Base-by-base conservation (phyloP, 305 asterid genomes). In the Andrographis paniculata region DNA sequence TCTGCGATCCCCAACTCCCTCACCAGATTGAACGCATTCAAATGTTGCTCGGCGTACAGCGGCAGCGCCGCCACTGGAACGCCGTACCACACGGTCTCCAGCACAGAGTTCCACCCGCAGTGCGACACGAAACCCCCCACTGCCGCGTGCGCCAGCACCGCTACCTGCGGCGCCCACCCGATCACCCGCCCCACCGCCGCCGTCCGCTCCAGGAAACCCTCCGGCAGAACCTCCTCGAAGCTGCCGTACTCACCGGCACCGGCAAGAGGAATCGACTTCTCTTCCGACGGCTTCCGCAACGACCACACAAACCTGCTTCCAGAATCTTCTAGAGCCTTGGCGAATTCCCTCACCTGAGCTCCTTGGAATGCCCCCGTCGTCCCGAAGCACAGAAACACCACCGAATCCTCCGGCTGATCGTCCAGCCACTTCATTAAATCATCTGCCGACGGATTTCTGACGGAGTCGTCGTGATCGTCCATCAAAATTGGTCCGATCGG, bases 41-140 rank as follows among this genome's bases (percentile, higher is more conserved):
- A 1, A 51, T 75, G 87, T 44, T 78, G 87, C 63, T 78, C 87
- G 0, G 87, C 82, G 17, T 61, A 59, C 51, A 75, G 17, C 1
- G 87, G 83, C 53, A 74, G 68, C 3, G 84, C 41, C 0, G 83
- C 83, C 27, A 75, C 43, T 18, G 87, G 83, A 19, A 78, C 79
- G 4, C 74, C 78, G n/a, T 22, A 72, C 80, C 84, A 69, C 35
- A 67, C 23, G 27, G 74, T 67, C 60, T 78, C 87, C 37, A 78
- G 50, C 13, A 62, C 57, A 11, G 87, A 78, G 20, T 78, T 78
- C 88, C 88, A 79, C 1, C 88, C 88, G 17, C 87, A 75, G 6
- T 80, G 86, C 17, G 87, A 77, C 4, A 81, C 65, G 12, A 81
- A 81, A 0, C 82, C 87, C 13, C 93, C 87, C 1, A 73, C 78